phyloP scores from a whole-genome alignment of 2,329 filamentous ascomycete genomes.

The Beauveria brongniartii region DNA sequence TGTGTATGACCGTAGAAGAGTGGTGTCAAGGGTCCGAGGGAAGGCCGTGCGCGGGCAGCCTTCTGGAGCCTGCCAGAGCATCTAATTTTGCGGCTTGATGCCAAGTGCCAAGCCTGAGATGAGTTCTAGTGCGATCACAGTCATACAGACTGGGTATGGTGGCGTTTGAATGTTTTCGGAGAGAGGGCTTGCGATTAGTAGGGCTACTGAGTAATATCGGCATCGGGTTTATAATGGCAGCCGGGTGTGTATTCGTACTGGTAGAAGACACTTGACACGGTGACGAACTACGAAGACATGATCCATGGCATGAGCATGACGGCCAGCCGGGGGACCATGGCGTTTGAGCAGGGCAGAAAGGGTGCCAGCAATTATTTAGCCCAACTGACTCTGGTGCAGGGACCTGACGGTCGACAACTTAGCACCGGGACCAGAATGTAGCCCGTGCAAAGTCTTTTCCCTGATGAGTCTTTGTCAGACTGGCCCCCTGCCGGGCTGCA shows the following conservation, averaged over 20 bases:
- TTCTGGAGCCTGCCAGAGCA: background rate
- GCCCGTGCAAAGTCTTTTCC: background rate
- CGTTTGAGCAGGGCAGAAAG: background rate
- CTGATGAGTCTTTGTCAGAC: background rate
- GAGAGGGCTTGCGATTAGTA: background rate
- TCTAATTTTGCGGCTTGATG: background rate
- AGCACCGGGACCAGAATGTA: background rate
- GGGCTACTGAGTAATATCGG: background rate
- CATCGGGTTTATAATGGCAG: background rate
- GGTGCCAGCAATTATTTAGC: background rate
- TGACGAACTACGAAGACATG: slow-evolving; percentile 7
- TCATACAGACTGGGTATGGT: background rate
- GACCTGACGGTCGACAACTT: background rate
- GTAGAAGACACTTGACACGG: background rate
- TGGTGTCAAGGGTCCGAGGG: background rate
- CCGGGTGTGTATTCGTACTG: too few species aligned
- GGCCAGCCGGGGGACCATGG: background rate
- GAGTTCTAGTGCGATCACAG: background rate
- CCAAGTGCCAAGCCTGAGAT: background rate
- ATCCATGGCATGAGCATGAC: slow-evolving; percentile 4
- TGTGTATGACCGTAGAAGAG: background rate
- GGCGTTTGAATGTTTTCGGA: background rate
- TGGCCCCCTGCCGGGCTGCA: background rate
- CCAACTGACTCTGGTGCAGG: background rate
- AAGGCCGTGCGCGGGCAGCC: background rate